Evolutionary conservation across 306 rosid genomes (phyloP), one percentile per base, ranked within the genome.

Genomic region (Adenanthera pavonina): DNA sequence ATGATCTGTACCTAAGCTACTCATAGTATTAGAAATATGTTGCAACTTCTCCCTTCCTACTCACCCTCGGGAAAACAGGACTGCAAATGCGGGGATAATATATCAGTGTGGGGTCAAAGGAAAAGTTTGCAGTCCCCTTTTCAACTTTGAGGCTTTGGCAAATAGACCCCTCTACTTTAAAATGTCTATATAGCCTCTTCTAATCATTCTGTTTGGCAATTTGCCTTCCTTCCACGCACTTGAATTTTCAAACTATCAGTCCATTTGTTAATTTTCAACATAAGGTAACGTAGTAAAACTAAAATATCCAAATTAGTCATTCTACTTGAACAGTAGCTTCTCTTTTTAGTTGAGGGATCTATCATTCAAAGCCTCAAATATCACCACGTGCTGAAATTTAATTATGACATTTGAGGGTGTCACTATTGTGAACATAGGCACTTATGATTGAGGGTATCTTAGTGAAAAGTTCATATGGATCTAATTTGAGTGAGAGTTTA

Each of bases 111-210:
- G 30, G 40, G 30, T 30, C 12, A 60, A 60, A 30, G 67, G 8
- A 30, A 60, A 30, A 60, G 36, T 11, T 60, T 25, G 25, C 66
- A 59, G 38, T 59, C 3, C 15, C 35, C 0, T 25, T 6, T 4
- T 30, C 40, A 72, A 15, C 66, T 47, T 75, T 53, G 75, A 75
- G 60, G 19, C 71, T 54, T 66, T 54, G 62, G 71, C 16, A 75
- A 67, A 13, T n/a, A 51, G 59, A 69, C 46, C 57, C 48, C 65
- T 19, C 19, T 59, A 47, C 51, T 48, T 36, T 72, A 11, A 52
- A 35, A 12, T 9, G 30, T 72, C 76, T 49, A 61, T 15, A 72
- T 30, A 49, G 17, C 53, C 17, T 1, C 53, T 11, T 11, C 53
- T 49, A 49, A 53, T 12, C 47, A 8, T 74, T 13, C 52, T 80